These are phyloP conservation scores for Chenopodium suecicum DNA, from an alignment of 148 eudicot genomes.

Conservation along the genomic window DNA sequence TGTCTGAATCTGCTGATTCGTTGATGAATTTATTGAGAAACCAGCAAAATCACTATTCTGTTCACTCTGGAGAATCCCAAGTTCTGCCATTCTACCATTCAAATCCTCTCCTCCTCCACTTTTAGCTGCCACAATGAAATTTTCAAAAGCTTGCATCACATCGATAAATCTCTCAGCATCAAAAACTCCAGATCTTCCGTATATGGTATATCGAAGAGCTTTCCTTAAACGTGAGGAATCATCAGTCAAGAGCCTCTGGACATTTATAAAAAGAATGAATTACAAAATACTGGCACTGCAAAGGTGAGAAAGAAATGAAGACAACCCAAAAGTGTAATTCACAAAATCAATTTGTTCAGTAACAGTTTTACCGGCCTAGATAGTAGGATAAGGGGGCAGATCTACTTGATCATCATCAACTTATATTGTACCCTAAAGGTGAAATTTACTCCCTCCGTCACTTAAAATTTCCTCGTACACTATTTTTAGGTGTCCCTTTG, in stretches of 20 bases:
- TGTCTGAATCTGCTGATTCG: constrained; percentile 67
- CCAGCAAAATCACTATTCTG: constrained; percentile 33
- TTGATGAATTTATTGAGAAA: constrained; percentile 40
- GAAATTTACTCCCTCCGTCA: too few relatives aligned
- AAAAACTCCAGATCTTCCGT: constrained; percentile 93
- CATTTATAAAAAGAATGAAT: constrained; percentile 5
- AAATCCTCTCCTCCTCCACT: constrained; percentile 94
- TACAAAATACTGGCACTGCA: background rate
- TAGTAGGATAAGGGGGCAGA: too few relatives aligned
- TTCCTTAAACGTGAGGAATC: constrained; percentile 92
- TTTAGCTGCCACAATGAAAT: constrained; percentile 84
- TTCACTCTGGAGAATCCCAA: constrained; percentile 71
- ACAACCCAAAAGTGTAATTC: background rate
- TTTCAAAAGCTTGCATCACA: constrained; percentile 99
- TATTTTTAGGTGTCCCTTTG: too few relatives aligned
- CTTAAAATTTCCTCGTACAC: too few relatives aligned
- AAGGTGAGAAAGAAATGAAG: background rate
- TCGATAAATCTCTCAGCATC: constrained; percentile 98
- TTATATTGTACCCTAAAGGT: background rate
- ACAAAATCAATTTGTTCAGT: background rate
- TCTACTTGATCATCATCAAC: background rate
- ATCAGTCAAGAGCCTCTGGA: constrained; percentile 90
- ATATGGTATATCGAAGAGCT: constrained; percentile 92
- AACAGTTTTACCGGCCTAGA: background rate
- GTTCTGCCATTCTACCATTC: constrained; percentile 90